Evolutionary conservation across 306 rosid species (phyloP).

Genomic region (Acacia confusa): DNA sequence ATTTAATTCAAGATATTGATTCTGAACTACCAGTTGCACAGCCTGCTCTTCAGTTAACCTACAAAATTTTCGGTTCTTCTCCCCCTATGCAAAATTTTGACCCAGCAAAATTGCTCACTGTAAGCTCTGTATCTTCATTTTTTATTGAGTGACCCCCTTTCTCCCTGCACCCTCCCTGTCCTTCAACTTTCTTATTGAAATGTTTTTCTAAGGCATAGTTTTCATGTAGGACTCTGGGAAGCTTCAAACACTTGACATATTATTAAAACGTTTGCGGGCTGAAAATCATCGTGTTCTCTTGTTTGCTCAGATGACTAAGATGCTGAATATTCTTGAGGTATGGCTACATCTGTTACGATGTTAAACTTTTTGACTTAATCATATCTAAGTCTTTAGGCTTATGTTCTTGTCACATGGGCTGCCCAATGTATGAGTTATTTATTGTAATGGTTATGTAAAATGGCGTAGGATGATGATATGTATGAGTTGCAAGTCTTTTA

Average conservation of each 20-base stretch:
- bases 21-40: constrained; percentile 69
- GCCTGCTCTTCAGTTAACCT: constrained; percentile 88
- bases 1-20: constrained; percentile 87
- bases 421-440: constrained; percentile 18
- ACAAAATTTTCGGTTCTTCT: constrained; percentile 86
- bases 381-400: not conserved
- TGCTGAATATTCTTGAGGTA: constrained; percentile 99
- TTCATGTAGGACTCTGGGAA: constrained; percentile 92
- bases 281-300: constrained; percentile 93
- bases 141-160: not conserved
- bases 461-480: not conserved
- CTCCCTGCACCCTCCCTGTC: not conserved
- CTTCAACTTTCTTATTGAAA: not conserved
- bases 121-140: constrained; percentile 39
- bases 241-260: constrained; percentile 99
- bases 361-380: constrained; percentile 15
- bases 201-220: constrained; percentile 26
- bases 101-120: constrained; percentile 98
- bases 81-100: constrained; percentile 96
- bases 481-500: not conserved
- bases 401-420: constrained; percentile 8
- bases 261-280: constrained; percentile 88
- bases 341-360: constrained; percentile 15
- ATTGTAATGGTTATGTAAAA: constrained; percentile 21
- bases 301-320: constrained; percentile 99